phyloP scores from a whole-genome alignment of 1,284 basidiomycete genomes.

The Heterobasidion occidentale region DNA sequence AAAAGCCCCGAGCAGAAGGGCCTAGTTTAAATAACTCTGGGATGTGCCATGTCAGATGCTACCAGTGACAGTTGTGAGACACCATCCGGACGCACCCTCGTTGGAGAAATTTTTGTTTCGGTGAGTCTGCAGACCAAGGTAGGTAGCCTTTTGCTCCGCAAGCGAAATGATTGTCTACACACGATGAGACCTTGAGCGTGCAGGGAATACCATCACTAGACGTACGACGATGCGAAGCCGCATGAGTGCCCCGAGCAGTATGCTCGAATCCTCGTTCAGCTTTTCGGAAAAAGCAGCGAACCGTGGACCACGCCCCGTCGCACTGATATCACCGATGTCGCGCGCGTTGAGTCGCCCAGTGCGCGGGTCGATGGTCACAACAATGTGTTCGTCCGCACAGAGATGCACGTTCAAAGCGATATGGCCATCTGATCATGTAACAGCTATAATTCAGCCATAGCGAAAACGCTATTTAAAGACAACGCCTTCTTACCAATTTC shows the following conservation, averaged over 20 bases:
- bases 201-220: conserved; percentile 2
- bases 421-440: conserved; percentile 30
- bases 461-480: not conserved
- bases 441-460: not conserved
- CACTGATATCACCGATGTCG: conserved; percentile 70
- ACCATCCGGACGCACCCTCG: conserved; percentile 35
- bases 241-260: conserved; percentile 44
- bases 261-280: conserved; percentile 56
- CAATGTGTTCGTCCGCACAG: conserved; percentile 64
- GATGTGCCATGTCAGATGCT: not conserved
- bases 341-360: conserved; percentile 64
- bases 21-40: conserved; percentile 62
- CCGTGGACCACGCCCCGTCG: conserved; percentile 55
- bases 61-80: not conserved
- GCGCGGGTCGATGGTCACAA: conserved; percentile 64
- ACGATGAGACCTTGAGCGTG: not conserved
- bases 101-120: conserved; percentile 57
- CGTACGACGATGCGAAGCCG: conserved; percentile 50
- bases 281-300: conserved; percentile 47
- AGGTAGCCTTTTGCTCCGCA: conserved; percentile 68
- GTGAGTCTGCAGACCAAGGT: conserved; percentile 65
- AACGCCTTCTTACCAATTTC: conserved; percentile 37
- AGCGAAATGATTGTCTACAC: conserved; percentile 64
- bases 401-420: conserved; percentile 56
- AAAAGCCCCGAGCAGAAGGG: conserved; percentile 37